Base-by-base conservation (phyloP, 2,329 filamentous ascomycete species). In the Aspergillus candidus region DNA sequence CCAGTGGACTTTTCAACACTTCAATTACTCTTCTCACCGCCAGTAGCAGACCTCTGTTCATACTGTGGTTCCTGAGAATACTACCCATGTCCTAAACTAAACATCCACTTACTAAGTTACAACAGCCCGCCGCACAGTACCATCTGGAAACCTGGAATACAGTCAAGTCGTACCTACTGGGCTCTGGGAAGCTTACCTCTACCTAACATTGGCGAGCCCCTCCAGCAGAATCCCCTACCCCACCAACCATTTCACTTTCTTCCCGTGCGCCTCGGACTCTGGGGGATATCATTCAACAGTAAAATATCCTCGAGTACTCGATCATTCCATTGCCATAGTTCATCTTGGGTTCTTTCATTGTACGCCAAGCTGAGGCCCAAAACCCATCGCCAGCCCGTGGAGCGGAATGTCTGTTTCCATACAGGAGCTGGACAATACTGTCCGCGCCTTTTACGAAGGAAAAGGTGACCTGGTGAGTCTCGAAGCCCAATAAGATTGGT, bases 381-480 rank as follows among this genome's bases (percentile, higher is more conserved):
- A 27, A 10, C 22, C 6, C 46, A 51, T 55, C 57, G 56, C 58
- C 58, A 54, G 53, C 52, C 47, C 56, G 55, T 58, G 55, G 55
- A 58, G 57, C 64, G 59, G 56, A 55, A 83, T 83, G 79, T 79
- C 79, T 60, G 71, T 80, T 67, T 79, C 86, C 62, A 91, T 98
- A 71, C 82, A 86, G 70, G 93, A 98, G 82, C 83, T 98, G 76
- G 93, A 98, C 80, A 84, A 78, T 70, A 93, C 89, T 57, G 91
- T 97, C 78, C 90, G 87, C 69, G 83, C 88, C 75, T 97, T 98
- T 73, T 98, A 95, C 66, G 91, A 97, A 74, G 90, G 90, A 67
- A 86, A 91, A 70, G 93, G 93, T 60, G 88, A 96, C 50, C 80
- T 89, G 76, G 89, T 94, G 76, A 61, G 83, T 72, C n/a, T 6